These are phyloP conservation scores for Botryotinia globosa DNA, from an alignment of 2,329 filamentous ascomycete genomes.

Conservation along the genomic window DNA sequence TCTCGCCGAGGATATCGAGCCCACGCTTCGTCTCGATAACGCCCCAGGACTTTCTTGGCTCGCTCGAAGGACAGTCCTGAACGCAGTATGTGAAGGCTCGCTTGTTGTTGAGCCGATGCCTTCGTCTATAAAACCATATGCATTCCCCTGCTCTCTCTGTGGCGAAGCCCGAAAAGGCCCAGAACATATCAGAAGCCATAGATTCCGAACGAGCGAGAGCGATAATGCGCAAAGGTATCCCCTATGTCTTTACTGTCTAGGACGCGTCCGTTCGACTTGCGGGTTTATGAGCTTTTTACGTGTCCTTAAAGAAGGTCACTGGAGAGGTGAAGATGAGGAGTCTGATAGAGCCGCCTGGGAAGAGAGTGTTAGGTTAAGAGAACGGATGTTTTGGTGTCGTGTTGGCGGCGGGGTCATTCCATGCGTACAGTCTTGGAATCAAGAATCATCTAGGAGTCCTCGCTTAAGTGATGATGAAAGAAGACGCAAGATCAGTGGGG, in stretches of 20 bases:
- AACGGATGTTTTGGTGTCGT: conserved; percentile 96
- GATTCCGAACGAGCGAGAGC: conserved; percentile 84
- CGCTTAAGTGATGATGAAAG: conserved; percentile 35
- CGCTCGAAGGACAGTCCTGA: conserved; percentile 78
- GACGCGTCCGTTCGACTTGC: conserved; percentile 79
- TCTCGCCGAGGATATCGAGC: conserved; percentile 88
- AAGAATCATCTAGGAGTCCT: conserved; percentile 30
- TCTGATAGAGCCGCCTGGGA: conserved; percentile 91
- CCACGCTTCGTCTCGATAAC: conserved; percentile 82
- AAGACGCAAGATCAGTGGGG: conserved; percentile 34
- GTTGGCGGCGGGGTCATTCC: conserved; percentile 90
- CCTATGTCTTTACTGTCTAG: conserved; percentile 83
- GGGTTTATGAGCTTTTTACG: conserved; percentile 90
- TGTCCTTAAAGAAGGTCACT: conserved; percentile 89
- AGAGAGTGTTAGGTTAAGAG: conserved; percentile 82
- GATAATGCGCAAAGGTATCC: conserved; percentile 87
- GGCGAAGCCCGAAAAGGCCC: conserved; percentile 75
- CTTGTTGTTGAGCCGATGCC: conserved; percentile 88
- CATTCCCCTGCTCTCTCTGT: conserved; percentile 70
- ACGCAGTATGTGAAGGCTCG: conserved; percentile 77
- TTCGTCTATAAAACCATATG: conserved; percentile 47
- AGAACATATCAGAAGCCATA: conserved; percentile 72
- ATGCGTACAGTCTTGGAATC: conserved; percentile 27
- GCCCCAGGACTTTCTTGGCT: conserved; percentile 94
- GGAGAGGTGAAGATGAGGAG: conserved; percentile 78